Evolutionary conservation across 108 stramenopile species (phyloP), one percentile per base, ranked within the genome.

Genomic region (Pseudonitzschia pungens): DNA sequence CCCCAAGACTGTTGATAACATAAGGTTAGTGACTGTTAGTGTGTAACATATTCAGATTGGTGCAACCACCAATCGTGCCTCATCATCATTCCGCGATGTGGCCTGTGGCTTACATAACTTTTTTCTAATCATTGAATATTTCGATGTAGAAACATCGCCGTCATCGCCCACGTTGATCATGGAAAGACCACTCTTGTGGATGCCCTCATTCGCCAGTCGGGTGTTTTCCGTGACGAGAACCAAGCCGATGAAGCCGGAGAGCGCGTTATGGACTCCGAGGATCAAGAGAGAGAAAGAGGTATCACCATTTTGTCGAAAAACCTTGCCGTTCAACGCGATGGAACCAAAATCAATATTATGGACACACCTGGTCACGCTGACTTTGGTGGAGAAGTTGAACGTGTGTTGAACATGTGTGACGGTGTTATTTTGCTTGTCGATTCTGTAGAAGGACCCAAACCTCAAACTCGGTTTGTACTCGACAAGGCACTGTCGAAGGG

Each of bases 291-390:
- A 6, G 98, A 99, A 80, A 91, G 99, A 27, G 99, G 99, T 21
- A 99, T 99, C 70, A 99, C 99, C 31, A 99, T 99, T 75, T 77
- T 99, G 22, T 94, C 97, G 31, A 99, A 99, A 89, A 98, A 97
- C 77, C 82, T 97, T 65, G 96, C 97, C 12, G 93, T 99, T 43
- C 87, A 89, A 83, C 86, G 96, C 59, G 81, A 96, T 68, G 98
- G 91, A 12, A 77, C 87, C 14, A 98, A 98, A 72, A 93, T 98
- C 74, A 99, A 99, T 74, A 83, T 99, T 57, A 97, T 99, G 78
- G 99, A 99, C 83, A 99, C 99, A 26, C 99, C 99, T 22, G 90
- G 96, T 68, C 97, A 98, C 94, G 96, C 97, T 1, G 99, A 99
- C 73, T 99, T 99, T 69, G 96, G 98, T n/a, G 98, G 98, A 36